Percentiles rank a stretch among this genome's conserved stretches.
phyloP scores from a whole-genome alignment of 768 basidiomycete species.

The Mycena metata region DNA sequence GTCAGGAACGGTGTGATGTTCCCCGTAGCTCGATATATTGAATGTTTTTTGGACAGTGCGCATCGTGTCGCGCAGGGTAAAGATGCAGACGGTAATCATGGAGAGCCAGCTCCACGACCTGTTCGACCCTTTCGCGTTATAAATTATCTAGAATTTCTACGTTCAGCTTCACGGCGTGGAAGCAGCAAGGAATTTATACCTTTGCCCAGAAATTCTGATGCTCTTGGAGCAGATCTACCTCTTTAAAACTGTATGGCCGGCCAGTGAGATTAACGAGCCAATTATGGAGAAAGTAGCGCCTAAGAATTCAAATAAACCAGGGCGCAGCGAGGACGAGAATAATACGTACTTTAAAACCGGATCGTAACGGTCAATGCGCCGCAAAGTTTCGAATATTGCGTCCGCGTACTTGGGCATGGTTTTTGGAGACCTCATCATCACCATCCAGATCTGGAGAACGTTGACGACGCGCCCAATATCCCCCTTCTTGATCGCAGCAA shows the following conservation, averaged over 20 bases:
- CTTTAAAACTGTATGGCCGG: constrained; percentile 27
- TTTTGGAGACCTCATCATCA: constrained; percentile 34
- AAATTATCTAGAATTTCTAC: constrained; percentile 20
- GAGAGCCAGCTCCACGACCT: constrained; percentile 35
- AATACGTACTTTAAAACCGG: constrained; percentile 9
- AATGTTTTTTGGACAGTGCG: constrained; percentile 27
- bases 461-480: constrained; percentile 41
- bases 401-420: constrained; percentile 43
- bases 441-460: constrained; percentile 31
- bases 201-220: constrained; percentile 30
- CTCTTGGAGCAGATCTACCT: constrained; percentile 30
- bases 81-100: constrained; percentile 38
- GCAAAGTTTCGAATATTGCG: constrained; percentile 30
- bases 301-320: not conserved
- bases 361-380: not conserved
- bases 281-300: constrained; percentile 30
- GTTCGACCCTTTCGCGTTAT: constrained; percentile 29
- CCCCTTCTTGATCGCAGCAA: constrained; percentile 39
- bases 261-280: constrained; percentile 39
- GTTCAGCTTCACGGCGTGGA: not conserved
- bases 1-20: constrained; percentile 22
- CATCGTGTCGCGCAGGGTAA: constrained; percentile 31
- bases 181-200: not conserved
- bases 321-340: not conserved
- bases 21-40: constrained; percentile 28